These are phyloP conservation scores for Luvunga scandens DNA, from an alignment of 345 rosid genomes.

Conservation along the genomic window DNA sequence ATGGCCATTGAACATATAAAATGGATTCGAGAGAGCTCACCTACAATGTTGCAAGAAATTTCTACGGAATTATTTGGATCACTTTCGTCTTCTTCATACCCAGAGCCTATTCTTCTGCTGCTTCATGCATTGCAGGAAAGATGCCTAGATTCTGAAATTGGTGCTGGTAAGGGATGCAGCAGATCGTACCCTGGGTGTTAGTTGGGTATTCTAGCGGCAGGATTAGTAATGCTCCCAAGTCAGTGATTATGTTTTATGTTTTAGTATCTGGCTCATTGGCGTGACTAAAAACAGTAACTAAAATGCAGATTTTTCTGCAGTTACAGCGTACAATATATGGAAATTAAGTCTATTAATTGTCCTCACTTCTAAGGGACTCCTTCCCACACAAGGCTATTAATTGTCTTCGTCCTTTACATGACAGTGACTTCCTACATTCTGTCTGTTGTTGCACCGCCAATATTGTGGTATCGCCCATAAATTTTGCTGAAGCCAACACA, in stretches of 20 bases:
- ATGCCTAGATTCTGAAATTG: neutral
- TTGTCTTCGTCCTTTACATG: too few species aligned
- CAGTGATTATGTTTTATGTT: neutral
- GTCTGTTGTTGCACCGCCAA: constrained; percentile 28
- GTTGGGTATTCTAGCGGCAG: neutral
- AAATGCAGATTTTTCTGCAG: too few species aligned
- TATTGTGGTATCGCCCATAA: constrained; percentile 18
- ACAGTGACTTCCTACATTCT: too few species aligned
- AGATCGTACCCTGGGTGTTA: neutral
- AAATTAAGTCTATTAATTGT: neutral
- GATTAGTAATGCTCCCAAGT: neutral
- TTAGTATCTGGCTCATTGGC: neutral
- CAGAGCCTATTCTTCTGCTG: constrained; percentile 38
- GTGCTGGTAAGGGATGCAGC: neutral
- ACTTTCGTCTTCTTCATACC: constrained; percentile 40
- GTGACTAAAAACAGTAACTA: neutral
- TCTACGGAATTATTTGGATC: constrained; percentile 40
- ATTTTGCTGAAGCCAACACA: constrained; percentile 13
- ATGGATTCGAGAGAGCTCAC: constrained; percentile 42
- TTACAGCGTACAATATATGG: neutral
- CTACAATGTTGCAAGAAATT: constrained; percentile 37
- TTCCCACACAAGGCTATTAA: too few species aligned
- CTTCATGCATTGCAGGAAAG: constrained; percentile 22
- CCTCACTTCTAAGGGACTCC: too few species aligned
- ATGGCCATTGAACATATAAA: constrained; percentile 50